Base-by-base conservation (phyloP, 768 basidiomycete genomes). In the Boletellus emodensis region DNA sequence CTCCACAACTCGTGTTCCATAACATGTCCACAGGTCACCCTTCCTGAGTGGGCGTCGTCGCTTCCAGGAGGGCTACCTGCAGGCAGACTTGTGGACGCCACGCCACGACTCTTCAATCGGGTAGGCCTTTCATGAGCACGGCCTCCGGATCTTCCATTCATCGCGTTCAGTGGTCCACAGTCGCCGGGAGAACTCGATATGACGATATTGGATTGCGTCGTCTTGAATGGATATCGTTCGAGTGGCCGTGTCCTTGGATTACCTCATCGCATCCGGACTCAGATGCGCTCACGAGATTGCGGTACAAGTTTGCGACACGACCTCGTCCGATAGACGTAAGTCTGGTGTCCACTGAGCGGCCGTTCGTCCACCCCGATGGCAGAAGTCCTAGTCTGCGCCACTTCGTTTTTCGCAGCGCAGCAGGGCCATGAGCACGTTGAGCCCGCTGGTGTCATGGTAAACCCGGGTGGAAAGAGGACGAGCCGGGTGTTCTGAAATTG, bases 1-100 rank as follows among this genome's bases (percentile, higher is more conserved):
- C 38, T 41, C 45, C 43, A 38, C 53, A 51, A 48, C 60, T 60
- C 62, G 49, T 63, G 59, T 53, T 30, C 42, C 28, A 35, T 30
- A 24, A 35, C 44, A 42, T 44, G 32, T 30, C 49, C 41, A 46
- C 48, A 32, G 12, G 37, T 41, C 47, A 35, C 52, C 38, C 50
- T 60, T 54, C 58, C 58, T 57, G 51, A 48, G n/a, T 24, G 48
- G 36, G 51, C 38, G 30, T 53, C 33, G 41, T 35, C 46, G 51
- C 49, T 44, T 51, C 52, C 41, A 44, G 46, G 13, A 40, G 46
- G 24, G 43, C 50, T 20, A 51, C 61, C 62, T 61, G 62, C 61
- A 62, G 53, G 61, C 59, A 61, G 45, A 52, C 62, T 61, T 53
- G 52, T 54, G 56, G 55, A 47, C n/a, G 40, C 48, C 61, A 64